Conservation (phyloP, 2,329 filamentous ascomycete species). For the Diaporthe vexans region DNA sequence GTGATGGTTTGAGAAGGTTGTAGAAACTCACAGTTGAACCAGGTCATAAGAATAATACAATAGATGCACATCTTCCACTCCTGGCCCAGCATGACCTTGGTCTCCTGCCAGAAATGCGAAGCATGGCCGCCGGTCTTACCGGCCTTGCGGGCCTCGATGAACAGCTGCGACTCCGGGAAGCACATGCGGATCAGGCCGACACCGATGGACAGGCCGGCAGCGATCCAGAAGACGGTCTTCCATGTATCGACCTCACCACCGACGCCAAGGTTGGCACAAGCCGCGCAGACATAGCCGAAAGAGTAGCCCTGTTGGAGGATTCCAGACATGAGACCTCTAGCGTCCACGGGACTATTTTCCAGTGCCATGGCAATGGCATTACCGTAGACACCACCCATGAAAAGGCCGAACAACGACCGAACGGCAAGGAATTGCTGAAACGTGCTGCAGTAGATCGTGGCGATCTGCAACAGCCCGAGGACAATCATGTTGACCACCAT, state of each 20-base stretch:
- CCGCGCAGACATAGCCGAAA: constrained; percentile 84
- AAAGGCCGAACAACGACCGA: constrained; percentile 79
- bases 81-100: constrained; percentile 73
- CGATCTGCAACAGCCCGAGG: constrained; percentile 76
- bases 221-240: constrained; percentile 85
- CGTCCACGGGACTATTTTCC: constrained; percentile 70
- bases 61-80: constrained; percentile 86
- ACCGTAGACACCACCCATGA: constrained; percentile 86
- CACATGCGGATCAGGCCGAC: constrained; percentile 76
- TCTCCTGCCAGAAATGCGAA: constrained; percentile 76
- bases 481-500: constrained; percentile 86
- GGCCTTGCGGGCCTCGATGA: constrained; percentile 76
- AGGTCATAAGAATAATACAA: constrained; percentile 83
- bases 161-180: constrained; percentile 83
- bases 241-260: constrained; percentile 74
- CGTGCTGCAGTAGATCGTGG: constrained; percentile 81
- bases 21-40: constrained; percentile 57
- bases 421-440: constrained; percentile 83
- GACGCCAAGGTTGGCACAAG: constrained; percentile 80
- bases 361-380: constrained; percentile 84
- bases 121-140: constrained; percentile 65
- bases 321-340: constrained; percentile 84
- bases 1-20: constrained; percentile 39
- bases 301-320: constrained; percentile 88
- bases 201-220: constrained; percentile 74